Evolutionary conservation across 1,139 yeast species (phyloP), one percentile per base, ranked within the genome.

Genomic region (Lodderomyces theae): DNA sequence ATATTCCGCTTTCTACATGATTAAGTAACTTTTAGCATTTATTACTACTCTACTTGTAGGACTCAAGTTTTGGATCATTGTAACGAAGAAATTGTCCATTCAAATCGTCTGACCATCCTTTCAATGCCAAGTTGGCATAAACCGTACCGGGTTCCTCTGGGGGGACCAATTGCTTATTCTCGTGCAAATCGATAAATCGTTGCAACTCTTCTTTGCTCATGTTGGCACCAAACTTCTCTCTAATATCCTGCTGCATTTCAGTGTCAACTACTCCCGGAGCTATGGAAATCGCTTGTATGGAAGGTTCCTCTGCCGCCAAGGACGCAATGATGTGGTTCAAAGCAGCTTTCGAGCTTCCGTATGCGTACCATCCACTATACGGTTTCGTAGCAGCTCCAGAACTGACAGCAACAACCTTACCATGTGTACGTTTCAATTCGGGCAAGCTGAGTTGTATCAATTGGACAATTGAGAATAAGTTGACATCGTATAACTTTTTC

Each of bases 241-340:
- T 77, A 43, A 90, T 88, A 43, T 78, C 82, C 10, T 53, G 57
- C 63, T 90, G 97, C 97, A 90, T 90, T 16, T 67, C 70, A 0
- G 97, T 89, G 57, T 86, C 88, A 2, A 90, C 97, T 1, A 87
- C 95, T 3, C 97, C 97, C 0, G 97, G 97, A 2, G 96, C 96
- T 18, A 90, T 72, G 0, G 96, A 71, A 9, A 87, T 64, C 3
- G 86, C 70, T 37, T 67, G 66, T 16, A 89, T 66, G 0, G 69
- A 75, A 2, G 69, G 62, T 56, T 86, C 90, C 52, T 87, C 96
- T 4, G 64, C 69, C 1, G 87, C 82, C 18, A 90, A 60, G 8
- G 87, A 77, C 37, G 66, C 58, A 7, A 86, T 80, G 41, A 88
- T 72, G 53, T 82, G 89, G 61, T 90, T 87, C 43, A 89, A 59